Percentiles rank a stretch among this genome's conserved stretches.
phyloP scores from a whole-genome alignment of 164 flowering plant species.

The Chimonanthus praecox region DNA sequence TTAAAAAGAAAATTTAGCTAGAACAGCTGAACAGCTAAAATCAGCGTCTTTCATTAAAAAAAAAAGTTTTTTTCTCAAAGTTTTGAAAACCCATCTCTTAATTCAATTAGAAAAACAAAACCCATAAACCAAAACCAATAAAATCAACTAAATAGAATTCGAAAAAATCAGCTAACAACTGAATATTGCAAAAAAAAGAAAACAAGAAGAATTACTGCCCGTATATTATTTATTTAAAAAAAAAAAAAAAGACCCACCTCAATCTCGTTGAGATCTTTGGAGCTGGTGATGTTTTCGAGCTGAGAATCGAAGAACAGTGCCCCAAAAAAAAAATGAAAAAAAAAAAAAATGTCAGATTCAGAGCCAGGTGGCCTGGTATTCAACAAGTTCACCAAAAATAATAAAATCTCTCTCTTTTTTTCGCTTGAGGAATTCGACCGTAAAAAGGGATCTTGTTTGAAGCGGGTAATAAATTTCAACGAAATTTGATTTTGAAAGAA shows the following conservation, averaged over 20 bases:
- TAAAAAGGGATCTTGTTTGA: not conserved
- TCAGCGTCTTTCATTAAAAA: not conserved
- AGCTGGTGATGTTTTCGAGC: conserved; percentile 6
- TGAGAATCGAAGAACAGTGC: not conserved
- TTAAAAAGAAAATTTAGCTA: not conserved
- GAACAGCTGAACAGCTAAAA: not conserved
- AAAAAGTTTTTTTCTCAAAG: not conserved
- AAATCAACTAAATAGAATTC: not conserved
- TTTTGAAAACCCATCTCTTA: conserved; percentile 8
- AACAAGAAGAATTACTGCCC: not conserved
- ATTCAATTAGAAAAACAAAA: not conserved
- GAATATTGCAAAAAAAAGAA: not conserved
- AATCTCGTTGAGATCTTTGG: conserved; percentile 10
- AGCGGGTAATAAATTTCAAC: not conserved
- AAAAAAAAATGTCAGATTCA: conserved; percentile 1
- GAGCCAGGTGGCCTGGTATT: conserved; percentile 14
- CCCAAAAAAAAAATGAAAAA: not conserved
- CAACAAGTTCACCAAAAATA: conserved; percentile 1
- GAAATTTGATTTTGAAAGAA: not conserved
- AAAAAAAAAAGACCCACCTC: conserved; percentile 14
- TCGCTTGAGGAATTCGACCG: not conserved
- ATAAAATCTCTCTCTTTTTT: not conserved
- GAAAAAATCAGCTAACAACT: not conserved
- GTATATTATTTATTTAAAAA: not conserved
- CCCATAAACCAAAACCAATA: conserved; percentile 2